Conservation (phyloP, 441 rosid genomes). For the Jatropha podagrica region DNA sequence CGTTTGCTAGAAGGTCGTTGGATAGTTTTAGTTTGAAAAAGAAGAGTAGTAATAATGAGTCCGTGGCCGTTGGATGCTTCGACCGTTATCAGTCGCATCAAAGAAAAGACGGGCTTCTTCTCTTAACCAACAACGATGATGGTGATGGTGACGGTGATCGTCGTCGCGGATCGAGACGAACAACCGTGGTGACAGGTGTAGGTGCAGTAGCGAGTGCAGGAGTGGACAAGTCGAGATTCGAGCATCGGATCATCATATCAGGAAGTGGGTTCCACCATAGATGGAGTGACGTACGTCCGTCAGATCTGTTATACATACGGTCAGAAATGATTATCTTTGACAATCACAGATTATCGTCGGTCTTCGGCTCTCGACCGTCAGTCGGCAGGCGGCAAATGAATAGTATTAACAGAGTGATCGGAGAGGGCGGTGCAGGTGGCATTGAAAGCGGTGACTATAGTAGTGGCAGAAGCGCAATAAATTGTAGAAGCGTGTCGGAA, state of each 20-base stretch:
- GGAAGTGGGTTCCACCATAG: conserved; percentile 44
- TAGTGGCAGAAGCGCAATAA: conserved; percentile 57
- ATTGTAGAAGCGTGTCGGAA: conserved; percentile 74
- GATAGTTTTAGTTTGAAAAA: conserved; percentile 38
- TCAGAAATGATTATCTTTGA: conserved; percentile 71
- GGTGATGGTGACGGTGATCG: neutral
- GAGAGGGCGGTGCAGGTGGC: neutral
- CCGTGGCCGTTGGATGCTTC: conserved; percentile 44
- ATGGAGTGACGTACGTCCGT: conserved; percentile 86
- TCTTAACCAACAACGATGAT: neutral
- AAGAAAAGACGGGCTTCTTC: conserved; percentile 63
- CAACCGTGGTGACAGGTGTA: neutral
- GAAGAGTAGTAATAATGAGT: conserved; percentile 20
- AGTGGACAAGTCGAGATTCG: conserved; percentile 44
- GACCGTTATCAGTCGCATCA: conserved; percentile 42
- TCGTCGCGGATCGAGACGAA: neutral
- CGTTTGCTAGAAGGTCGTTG: conserved; percentile 47
- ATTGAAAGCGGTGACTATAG: neutral
- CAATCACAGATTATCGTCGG: conserved; percentile 33
- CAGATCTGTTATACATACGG: conserved; percentile 66
- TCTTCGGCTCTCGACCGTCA: conserved; percentile 10
- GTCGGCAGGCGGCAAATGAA: neutral
- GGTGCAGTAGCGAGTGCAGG: neutral
- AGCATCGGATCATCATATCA: conserved; percentile 70
- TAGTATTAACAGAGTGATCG: neutral